Base-by-base conservation (phyloP, 176 grass and related monocot genomes). In the Triticum monococcum region DNA sequence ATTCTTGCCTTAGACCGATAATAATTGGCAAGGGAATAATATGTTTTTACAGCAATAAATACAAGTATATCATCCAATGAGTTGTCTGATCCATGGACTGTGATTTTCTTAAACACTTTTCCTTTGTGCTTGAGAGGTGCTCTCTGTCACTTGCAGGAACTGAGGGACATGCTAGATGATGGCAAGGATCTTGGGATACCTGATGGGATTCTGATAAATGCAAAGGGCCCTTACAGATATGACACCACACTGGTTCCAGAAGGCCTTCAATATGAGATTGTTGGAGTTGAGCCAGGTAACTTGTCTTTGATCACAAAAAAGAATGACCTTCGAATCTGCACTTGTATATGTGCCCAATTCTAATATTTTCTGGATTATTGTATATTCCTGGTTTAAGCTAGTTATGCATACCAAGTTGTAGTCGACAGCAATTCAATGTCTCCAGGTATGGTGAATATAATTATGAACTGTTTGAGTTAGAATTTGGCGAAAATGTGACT, bases 231-330 rank as follows among this genome's bases (percentile, higher is more conserved):
- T 50, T 98, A 89, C 80, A 85, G 81, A 68, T 94, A 98, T 41
- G 83, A 95, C 76, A 82, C 84, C 25, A 78, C 91, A 72, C 46
- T 92, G 48, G 87, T 96, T 87, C 84, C 86, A 25, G 92, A 72
- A 72, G 92, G 76, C 11, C 86, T 94, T 64, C 84, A 84, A 26
- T 81, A 96, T 78, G 96, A 98, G 86, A 92, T 63, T 23, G 79
- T 96, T 50, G 91, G 88, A 85, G 96, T 96, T 32, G 91, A 98
- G 68, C 90, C 96, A 87, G 96, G 93, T 98, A 33, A 85, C 48
- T 16, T 26, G 20, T 31, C 10, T 75, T 77, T 76, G 61, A 61
- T 82, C 48, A 77, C 33, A 75, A 9, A 75, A 9, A 75, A n/a
- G 4, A 75, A 71, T 30, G 9, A 13, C 8, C 43, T 52, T 28